Conservation (phyloP, 2,329 filamentous ascomycete species). For the Botryotinia convoluta region DNA sequence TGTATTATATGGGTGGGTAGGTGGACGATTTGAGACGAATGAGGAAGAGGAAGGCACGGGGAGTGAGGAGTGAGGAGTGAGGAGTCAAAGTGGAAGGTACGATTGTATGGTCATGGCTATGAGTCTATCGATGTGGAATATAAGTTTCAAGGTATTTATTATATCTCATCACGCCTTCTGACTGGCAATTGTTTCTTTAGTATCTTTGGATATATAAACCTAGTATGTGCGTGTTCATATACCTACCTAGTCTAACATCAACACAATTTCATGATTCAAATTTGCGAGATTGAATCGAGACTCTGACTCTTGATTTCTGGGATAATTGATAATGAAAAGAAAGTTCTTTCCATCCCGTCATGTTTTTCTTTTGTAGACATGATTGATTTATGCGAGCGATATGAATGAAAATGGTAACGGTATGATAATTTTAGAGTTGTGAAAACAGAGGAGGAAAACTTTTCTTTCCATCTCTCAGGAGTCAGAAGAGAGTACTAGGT, state of each 20-base stretch:
- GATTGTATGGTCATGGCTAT: not conserved
- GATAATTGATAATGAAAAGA: not conserved
- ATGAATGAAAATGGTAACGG: not conserved
- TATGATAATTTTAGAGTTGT: no score
- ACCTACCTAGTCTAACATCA: not conserved
- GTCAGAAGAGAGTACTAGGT: no score
- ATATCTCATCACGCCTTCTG: no score
- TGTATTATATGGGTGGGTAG: not conserved
- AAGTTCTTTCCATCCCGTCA: not conserved
- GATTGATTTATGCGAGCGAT: accelerated
- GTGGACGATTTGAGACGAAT: not conserved
- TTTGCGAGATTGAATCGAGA: not conserved
- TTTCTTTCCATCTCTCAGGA: no score
- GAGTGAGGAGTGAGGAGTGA: not conserved
- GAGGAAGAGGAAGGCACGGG: not conserved
- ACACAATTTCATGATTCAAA: not conserved
- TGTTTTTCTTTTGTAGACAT: not conserved
- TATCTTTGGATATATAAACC: not conserved
- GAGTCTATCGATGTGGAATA: not conserved
- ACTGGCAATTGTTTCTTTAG: not conserved
- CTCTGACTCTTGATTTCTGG: not conserved
- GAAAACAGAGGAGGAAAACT: no score
- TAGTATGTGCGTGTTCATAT: not conserved
- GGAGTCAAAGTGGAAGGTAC: not conserved
- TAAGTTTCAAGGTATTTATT: not conserved